A percentile compares a stretch with the other conserved stretches of the same genome.
These are phyloP conservation scores for Alternaria arborescens DNA, from an alignment of 2,329 filamentous ascomycete species.

Conservation along the genomic window DNA sequence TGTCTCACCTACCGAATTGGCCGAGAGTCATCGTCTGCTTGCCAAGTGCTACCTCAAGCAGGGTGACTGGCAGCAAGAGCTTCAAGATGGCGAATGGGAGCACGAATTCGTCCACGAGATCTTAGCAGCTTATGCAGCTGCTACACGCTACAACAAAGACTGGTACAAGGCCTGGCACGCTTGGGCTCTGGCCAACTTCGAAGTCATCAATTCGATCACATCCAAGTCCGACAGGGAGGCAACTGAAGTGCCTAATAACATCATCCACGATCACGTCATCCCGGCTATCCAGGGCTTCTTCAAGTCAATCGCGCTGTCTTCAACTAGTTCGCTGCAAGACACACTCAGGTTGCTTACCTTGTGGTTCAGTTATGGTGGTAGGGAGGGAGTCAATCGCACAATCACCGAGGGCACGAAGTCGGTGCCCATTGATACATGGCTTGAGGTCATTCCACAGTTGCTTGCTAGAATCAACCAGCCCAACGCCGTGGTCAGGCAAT, in stretches of 20 bases:
- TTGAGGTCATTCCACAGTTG: slow-evolving; percentile 96
- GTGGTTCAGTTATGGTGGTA: slow-evolving; percentile 94
- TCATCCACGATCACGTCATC: slow-evolving; percentile 87
- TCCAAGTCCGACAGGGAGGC: slow-evolving; percentile 70
- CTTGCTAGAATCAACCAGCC: slow-evolving; percentile 98
- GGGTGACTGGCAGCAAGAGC: slow-evolving; percentile 90
- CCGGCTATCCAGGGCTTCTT: slow-evolving; percentile 97
- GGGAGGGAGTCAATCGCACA: slow-evolving; percentile 84
- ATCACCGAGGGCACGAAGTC: slow-evolving; percentile 90
- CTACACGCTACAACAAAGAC: slow-evolving; percentile 90
- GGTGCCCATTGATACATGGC: slow-evolving; percentile 97
- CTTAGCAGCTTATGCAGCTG: slow-evolving; percentile 86
- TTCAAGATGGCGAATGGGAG: slow-evolving; percentile 90
- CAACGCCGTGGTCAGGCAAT: slow-evolving; percentile 84
- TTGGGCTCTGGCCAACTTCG: slow-evolving; percentile 97
- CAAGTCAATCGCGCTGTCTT: slow-evolving; percentile 91
- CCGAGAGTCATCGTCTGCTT: slow-evolving; percentile 73
- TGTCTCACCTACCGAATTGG: slow-evolving; percentile 50
- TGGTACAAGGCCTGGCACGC: slow-evolving; percentile 99
- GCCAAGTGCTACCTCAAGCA: slow-evolving; percentile 96
- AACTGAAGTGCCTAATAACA: slow-evolving; percentile 67
- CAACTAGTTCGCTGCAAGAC: slow-evolving; percentile 92
- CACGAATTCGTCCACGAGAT: slow-evolving; percentile 87
- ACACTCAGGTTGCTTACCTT: slow-evolving; percentile 90
- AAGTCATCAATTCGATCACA: slow-evolving; percentile 87